Evolutionary conservation across 495 filamentous ascomycete genomes (phyloP).

Genomic region (Cenococcum geophilum): DNA sequence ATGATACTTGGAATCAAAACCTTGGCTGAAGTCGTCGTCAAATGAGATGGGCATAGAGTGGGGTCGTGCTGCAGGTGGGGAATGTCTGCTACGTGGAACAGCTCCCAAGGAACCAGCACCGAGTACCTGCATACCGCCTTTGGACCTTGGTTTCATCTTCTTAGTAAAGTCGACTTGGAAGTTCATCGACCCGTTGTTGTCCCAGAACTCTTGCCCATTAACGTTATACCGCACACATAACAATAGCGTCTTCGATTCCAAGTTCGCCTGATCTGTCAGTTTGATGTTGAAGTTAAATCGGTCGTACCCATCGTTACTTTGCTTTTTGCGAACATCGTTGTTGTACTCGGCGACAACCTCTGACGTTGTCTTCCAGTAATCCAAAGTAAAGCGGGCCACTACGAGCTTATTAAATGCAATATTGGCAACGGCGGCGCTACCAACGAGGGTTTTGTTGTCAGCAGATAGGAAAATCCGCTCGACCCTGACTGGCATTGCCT

Average conservation of each 20-base stretch:
- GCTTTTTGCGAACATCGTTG: constrained; percentile 65
- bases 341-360: constrained; percentile 86
- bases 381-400: constrained; percentile 85
- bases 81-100: constrained; percentile 70
- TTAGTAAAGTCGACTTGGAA: constrained; percentile 90
- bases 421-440: constrained; percentile 78
- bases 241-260: constrained; percentile 83
- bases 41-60: constrained; percentile 58
- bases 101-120: constrained; percentile 51
- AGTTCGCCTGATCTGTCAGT: constrained; percentile 79
- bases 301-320: constrained; percentile 64
- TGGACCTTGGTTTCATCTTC: constrained; percentile 56
- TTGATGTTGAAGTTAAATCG: constrained; percentile 92
- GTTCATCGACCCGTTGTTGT: constrained; percentile 81
- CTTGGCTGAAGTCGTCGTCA: constrained; percentile 60
- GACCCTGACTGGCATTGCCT: constrained; percentile 60
- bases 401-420: constrained; percentile 85
- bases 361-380: constrained; percentile 97
- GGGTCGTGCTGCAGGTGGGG: constrained; percentile 47
- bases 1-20: constrained; percentile 48
- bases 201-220: constrained; percentile 84
- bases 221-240: constrained; percentile 88
- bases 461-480: constrained; percentile 79
- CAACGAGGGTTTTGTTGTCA: constrained; percentile 79
- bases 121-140: constrained; percentile 39